Conservation (phyloP, 805 yeast genomes). For the Teunomyces pallodes region DNA sequence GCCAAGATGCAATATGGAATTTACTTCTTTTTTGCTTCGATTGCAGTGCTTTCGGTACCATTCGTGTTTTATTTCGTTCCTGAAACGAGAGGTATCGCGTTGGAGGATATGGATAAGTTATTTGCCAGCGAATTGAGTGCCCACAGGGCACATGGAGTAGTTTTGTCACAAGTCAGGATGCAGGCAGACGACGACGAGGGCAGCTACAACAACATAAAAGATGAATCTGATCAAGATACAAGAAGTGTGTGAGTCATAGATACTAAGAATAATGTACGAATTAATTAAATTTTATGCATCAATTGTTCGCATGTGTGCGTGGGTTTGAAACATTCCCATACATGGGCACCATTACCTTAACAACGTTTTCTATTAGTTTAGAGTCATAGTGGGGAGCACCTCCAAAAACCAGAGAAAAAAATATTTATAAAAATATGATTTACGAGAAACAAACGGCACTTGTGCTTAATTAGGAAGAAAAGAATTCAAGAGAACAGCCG, state of each 20-base stretch:
- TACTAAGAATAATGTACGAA: neutral
- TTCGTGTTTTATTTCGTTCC: constrained; percentile 38
- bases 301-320: neutral
- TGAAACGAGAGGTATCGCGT: constrained; percentile 37
- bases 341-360: too few relatives aligned
- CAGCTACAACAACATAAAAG: neutral
- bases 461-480: too few relatives aligned
- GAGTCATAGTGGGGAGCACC: too few relatives aligned
- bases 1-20: constrained; percentile 34
- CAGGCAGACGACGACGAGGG: constrained; percentile 14
- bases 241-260: neutral
- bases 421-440: too few relatives aligned
- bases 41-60: constrained; percentile 33
- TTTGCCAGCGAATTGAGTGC: constrained; percentile 22
- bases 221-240: neutral
- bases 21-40: constrained; percentile 35
- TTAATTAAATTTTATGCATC: too few relatives aligned
- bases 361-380: too few relatives aligned
- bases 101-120: constrained; percentile 29
- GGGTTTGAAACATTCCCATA: neutral
- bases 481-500: too few relatives aligned
- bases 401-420: too few relatives aligned
- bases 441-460: too few relatives aligned
- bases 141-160: constrained; percentile 19
- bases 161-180: constrained; percentile 15